Base-by-base conservation (phyloP, 352 stramenopile species). In the Phytophthora europaea region DNA sequence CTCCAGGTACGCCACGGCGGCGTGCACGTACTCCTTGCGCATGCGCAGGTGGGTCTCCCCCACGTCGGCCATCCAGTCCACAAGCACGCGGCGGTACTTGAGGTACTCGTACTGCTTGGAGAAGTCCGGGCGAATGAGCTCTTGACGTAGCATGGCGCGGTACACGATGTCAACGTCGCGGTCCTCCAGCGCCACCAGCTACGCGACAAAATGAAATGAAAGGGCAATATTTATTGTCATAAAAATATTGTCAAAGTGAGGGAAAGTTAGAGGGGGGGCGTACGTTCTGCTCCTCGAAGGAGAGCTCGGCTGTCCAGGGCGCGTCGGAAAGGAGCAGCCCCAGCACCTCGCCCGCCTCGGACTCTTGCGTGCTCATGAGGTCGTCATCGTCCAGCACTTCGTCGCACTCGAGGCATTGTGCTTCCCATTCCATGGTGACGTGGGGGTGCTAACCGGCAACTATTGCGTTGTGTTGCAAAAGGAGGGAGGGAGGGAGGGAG, bases 21-120 rank as follows among this genome's bases (percentile, higher is more conserved):
- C 86, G 68, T 97, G 88, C 16, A 95, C 80, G 13, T 90, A 91
- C 40, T 83, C 83, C 73, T 97, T 95, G 61, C 87, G 85, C 74
- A 97, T 88, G 26, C 92, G 81, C 68, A 97, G 80, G 68, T 95
- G 87, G 10, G 72, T 74, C 62, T 97, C 90, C 67, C 89, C 90
- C 31, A 95, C 88, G 58, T 97, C 90, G 18, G 76, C 80, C 82
- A 94, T 97, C 90, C 90, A 97, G 62, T 97, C 88, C 43, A 95
- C 85, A 22, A 95, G 76, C 55, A 94, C 86, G 45, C 87, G 87
- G 18, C 89, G 85, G 64, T 94, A 95, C 72, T 93, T 93, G 62
- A 95, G 77, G 68, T 95, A 95, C 55, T 92, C 89, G 70, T 93
- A 94, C 51, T 88, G 82, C 53, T 83, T 75, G 47, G 84, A 83